A percentile compares a stretch with the other conserved stretches of the same genome.
Conservation (phyloP, 129 eudicot genomes). For the Silybum marianum region DNA sequence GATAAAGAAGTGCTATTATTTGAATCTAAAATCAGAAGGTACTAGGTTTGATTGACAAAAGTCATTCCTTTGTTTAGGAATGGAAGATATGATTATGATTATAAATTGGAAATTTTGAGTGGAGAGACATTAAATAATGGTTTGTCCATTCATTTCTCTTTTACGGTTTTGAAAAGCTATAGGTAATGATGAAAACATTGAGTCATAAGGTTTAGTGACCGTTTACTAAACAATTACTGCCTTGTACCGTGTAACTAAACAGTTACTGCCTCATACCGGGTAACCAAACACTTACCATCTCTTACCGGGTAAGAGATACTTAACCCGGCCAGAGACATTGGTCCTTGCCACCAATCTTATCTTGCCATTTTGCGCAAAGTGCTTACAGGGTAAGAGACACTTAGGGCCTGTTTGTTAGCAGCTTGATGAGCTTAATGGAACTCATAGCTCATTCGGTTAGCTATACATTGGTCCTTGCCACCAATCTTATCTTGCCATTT, state of each 20-base stretch:
- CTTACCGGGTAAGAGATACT: neutral
- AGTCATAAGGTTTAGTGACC: neutral
- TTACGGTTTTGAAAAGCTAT: neutral
- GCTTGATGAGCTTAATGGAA: no score
- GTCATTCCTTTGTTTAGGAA: neutral
- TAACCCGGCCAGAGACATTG: neutral
- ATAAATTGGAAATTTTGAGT: neutral
- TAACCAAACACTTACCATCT: neutral
- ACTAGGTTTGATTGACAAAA: constrained; percentile 4
- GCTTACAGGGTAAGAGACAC: neutral
- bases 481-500: neutral
- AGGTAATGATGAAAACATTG: neutral
- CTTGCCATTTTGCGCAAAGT: neutral
- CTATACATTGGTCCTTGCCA: neutral
- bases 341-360: neutral
- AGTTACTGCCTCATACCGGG: no score
- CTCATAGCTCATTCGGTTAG: no score
- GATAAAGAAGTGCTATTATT: neutral
- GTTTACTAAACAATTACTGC: neutral
- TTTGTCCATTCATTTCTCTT: neutral
- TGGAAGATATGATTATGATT: neutral
- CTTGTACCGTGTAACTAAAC: neutral
- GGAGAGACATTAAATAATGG: neutral
- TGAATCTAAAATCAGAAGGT: neutral
- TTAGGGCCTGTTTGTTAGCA: neutral